These are phyloP conservation scores for Venturia aucupariae DNA, from an alignment of 2,329 filamentous ascomycete species.

Conservation along the genomic window DNA sequence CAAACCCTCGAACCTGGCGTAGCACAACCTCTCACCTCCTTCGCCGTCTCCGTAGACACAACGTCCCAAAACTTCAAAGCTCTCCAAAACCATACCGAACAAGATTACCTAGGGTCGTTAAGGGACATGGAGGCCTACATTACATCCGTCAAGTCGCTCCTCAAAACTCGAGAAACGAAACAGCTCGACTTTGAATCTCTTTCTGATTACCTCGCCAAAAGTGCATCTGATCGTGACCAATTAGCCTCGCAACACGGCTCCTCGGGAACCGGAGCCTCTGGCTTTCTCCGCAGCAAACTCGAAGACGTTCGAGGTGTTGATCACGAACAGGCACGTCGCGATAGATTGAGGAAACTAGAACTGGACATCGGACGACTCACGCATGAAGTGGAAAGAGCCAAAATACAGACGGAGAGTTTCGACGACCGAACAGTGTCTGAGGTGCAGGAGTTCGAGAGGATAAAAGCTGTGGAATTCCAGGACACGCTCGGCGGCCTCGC, in stretches of 20 bases:
- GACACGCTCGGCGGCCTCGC: constrained; percentile 75
- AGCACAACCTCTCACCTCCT: constrained; percentile 71
- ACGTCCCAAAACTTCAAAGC: constrained; percentile 66
- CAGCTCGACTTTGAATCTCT: constrained; percentile 95
- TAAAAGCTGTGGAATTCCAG: constrained; percentile 90
- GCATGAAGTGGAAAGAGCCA: constrained; percentile 73
- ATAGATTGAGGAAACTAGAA: constrained; percentile 82
- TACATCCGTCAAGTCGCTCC: constrained; percentile 71
- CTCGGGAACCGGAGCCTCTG: constrained; percentile 61
- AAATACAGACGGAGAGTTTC: constrained; percentile 81
- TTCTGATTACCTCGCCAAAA: constrained; percentile 90
- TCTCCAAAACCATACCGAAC: constrained; percentile 87
- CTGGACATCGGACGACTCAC: constrained; percentile 88
- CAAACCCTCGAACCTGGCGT: constrained; percentile 82
- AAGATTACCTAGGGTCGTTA: constrained; percentile 86
- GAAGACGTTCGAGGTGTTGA: constrained; percentile 96
- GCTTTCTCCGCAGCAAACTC: constrained; percentile 86
- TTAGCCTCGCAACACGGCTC: constrained; percentile 57
- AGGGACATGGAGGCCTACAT: constrained; percentile 96
- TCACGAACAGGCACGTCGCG: constrained; percentile 82
- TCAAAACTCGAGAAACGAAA: constrained; percentile 93
- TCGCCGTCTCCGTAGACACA: constrained; percentile 77
- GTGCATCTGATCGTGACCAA: constrained; percentile 73
- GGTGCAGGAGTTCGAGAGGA: constrained; percentile 87
- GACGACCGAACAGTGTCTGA: constrained; percentile 94